Evolutionary conservation across 257 asterid genomes (phyloP), one percentile per base, ranked within the genome.

Genomic region (Verbascum thapsus): DNA sequence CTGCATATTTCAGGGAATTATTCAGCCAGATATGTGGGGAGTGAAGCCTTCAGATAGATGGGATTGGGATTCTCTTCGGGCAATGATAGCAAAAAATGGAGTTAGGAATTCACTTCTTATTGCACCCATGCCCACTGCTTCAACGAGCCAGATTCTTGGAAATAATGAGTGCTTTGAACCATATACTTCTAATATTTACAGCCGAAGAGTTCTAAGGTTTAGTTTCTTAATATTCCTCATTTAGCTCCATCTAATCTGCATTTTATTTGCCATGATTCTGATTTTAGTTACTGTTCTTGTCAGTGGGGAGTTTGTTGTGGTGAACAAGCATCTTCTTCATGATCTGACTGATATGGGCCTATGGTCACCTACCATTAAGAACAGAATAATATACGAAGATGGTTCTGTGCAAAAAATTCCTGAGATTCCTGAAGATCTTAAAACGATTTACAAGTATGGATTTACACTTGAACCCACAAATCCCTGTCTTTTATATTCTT

Each of bases 111-210:
- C 99, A 54, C 95, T 94, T 72, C 96, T 94, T 35, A 60, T 94
- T 39, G 95, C 99, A 35, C 97, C 99, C 13, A 94, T 89, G 99
- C 99, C 99, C 23, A 92, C 97, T 77, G 99, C 99, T 68, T 87
- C 99, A 12, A 94, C 99, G 7, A 94, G 99, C 80, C 97, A 94
- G 76, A 94, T 94, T 78, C 99, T 94, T 66, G 99, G 99, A 61
- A 94, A 94, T 52, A 94, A 89, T 58, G 97, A 89, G 77, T 94
- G 97, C 75, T 92, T 92, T 78, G 99, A 92, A 67, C 97, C 99
- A 35, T 92, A 92, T 74, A 92, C 99, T 22, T 89, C 97, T 59
- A 92, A 89, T 70, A 92, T 92, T 40, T 89, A 92, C 73, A 85
- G 91, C 65, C 96, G 99, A 32, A 78, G 99, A 72, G 99, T 92